phyloP scores from a whole-genome alignment of 805 yeast genomes.

The Candida berthetii region DNA sequence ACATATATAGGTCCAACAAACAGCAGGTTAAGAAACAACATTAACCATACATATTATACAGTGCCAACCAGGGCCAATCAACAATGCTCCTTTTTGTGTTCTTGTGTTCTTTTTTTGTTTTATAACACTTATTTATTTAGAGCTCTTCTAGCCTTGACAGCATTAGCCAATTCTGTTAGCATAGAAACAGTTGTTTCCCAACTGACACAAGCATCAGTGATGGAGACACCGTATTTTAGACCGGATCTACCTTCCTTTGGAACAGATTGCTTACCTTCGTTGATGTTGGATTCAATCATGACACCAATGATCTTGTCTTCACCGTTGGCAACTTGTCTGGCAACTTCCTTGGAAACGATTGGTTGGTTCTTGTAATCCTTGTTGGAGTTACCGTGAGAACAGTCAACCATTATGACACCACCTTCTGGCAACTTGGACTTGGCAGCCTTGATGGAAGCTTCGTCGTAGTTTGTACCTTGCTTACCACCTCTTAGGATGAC shows the following conservation, averaged over 20 bases:
- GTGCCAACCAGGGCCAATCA: not conserved
- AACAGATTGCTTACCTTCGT: constrained; percentile 91
- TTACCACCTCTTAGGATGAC: constrained; percentile 95
- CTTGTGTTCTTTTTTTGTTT: not conserved
- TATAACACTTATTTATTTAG: constrained; percentile 15
- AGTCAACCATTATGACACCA: constrained; percentile 82
- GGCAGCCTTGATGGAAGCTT: constrained; percentile 67
- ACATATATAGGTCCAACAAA: no score
- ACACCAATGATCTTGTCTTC: constrained; percentile 81
- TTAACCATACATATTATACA: no score
- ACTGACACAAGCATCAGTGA: constrained; percentile 94
- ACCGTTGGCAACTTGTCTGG: constrained; percentile 77
- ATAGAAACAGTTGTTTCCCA: constrained; percentile 86
- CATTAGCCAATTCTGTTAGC: constrained; percentile 71
- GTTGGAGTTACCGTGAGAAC: constrained; percentile 95
- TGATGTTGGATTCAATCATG: constrained; percentile 91
- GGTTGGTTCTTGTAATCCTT: constrained; percentile 97
- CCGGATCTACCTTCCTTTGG: constrained; percentile 69
- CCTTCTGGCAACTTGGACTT: constrained; percentile 50
- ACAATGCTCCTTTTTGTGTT: no score
- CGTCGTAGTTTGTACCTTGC: constrained; percentile 89
- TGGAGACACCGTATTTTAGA: constrained; percentile 89
- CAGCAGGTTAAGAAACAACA: no score
- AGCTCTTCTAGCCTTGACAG: constrained; percentile 77
- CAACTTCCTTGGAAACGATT: constrained; percentile 75